Conservation (phyloP, 177 flowering plant species). For the Tripterygium wilfordii region DNA sequence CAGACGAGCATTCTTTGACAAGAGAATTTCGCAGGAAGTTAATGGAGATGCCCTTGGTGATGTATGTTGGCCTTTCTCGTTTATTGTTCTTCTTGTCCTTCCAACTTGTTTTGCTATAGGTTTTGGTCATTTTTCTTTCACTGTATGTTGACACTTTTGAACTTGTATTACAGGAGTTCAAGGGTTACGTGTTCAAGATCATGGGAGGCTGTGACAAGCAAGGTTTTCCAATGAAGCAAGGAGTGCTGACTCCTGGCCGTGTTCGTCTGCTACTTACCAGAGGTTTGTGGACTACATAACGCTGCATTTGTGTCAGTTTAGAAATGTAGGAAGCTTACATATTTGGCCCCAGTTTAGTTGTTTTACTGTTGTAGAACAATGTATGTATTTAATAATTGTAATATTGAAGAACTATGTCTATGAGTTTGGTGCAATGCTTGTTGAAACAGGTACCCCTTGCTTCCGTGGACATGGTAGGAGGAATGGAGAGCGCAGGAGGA, state of each 20-base stretch:
- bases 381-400: too few species aligned
- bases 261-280: conserved; percentile 50
- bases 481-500: conserved; percentile 41
- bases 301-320: background rate
- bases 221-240: conserved; percentile 55
- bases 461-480: conserved; percentile 43
- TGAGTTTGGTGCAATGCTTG: background rate
- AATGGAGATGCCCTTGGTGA: conserved; percentile 53
- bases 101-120: background rate
- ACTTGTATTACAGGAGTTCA: conserved; percentile 37
- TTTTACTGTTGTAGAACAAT: too few species aligned
- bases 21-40: conserved; percentile 65
- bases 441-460: conserved; percentile 31
- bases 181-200: conserved; percentile 57
- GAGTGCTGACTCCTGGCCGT: conserved; percentile 27
- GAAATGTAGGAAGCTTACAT: background rate
- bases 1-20: conserved; percentile 60
- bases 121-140: background rate
- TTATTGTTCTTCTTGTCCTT: background rate
- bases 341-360: background rate
- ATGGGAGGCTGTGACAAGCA: conserved; percentile 77
- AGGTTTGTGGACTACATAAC: conserved; percentile 22
- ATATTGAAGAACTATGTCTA: too few species aligned
- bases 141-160: background rate
- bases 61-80: conserved; percentile 15